Conservation (phyloP, 2,329 filamentous ascomycete species). For the Sporothrix pallida region DNA sequence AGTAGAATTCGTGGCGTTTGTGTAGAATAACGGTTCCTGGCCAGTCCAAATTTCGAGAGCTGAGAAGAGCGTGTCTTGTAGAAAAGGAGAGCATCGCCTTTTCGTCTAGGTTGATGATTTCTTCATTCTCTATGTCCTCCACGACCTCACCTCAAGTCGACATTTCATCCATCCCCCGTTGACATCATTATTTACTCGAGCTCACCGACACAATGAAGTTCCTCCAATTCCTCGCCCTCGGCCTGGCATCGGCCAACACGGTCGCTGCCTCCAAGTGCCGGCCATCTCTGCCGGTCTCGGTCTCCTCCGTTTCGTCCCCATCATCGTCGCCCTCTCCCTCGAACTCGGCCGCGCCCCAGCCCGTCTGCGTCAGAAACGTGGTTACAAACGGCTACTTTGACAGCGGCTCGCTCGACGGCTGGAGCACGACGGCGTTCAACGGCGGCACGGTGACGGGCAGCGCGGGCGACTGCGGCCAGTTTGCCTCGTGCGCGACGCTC, state of each 20-base stretch:
- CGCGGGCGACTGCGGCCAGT: slow-evolving; percentile 7
- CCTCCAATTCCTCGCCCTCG: not conserved
- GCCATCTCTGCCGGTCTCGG: not conserved
- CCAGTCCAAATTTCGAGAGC: too few relatives aligned
- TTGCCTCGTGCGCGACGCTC: not conserved
- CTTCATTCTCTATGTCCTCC: too few relatives aligned
- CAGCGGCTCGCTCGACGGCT: not conserved
- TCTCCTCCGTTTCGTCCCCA: not conserved
- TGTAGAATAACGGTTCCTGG: too few relatives aligned
- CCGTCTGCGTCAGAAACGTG: not conserved
- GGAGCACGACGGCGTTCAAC: not conserved
- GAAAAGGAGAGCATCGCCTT: too few relatives aligned
- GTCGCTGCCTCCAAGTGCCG: not conserved
- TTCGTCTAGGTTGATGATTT: too few relatives aligned
- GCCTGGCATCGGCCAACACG: not conserved
- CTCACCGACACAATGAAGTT: not conserved
- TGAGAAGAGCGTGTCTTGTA: too few relatives aligned
- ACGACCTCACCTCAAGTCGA: too few relatives aligned
- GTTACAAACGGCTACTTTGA: slow-evolving; percentile 5
- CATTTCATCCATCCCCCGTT: too few relatives aligned
- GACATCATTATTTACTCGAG: too few relatives aligned
- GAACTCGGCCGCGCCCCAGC: not conserved
- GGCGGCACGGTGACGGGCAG: not conserved
- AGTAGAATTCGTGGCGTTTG: too few relatives aligned
- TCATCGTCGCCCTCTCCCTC: not conserved